Evolutionary conservation across 305 asterid species (phyloP).

Genomic region (Stenogyne calaminthoides): DNA sequence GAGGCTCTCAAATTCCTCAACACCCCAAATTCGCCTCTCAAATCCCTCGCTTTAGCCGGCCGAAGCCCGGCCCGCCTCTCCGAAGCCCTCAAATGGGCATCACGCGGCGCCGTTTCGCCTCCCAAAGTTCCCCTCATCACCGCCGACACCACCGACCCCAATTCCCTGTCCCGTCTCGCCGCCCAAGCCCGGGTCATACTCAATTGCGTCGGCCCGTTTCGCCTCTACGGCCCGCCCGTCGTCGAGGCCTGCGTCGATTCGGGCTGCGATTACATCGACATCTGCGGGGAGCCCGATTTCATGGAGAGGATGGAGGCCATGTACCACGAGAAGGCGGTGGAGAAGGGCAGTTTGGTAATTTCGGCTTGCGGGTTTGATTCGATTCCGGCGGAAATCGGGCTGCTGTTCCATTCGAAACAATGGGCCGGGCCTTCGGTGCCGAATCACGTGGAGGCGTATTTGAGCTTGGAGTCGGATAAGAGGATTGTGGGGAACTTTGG

Average conservation of each 20-base stretch:
- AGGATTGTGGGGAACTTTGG: slow-evolving; percentile 65
- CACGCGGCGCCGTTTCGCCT: slow-evolving; percentile 37
- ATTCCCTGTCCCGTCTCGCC: slow-evolving; percentile 62
- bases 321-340: slow-evolving; percentile 67
- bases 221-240: slow-evolving; percentile 78
- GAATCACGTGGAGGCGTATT: slow-evolving; percentile 72
- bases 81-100: slow-evolving; percentile 76
- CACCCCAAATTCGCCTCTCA: slow-evolving; percentile 72
- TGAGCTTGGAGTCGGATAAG: slow-evolving; percentile 81
- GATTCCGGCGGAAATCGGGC: slow-evolving; percentile 86
- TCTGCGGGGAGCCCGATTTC: slow-evolving; percentile 93
- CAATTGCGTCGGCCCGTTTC: slow-evolving; percentile 89
- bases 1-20: slow-evolving; percentile 87
- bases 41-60: slow-evolving; percentile 77
- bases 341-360: slow-evolving; percentile 63
- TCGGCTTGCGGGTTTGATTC: slow-evolving; percentile 94
- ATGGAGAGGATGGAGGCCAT: slow-evolving; percentile 81
- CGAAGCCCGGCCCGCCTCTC: slow-evolving; percentile 61
- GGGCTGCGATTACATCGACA: slow-evolving; percentile 89
- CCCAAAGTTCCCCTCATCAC: slow-evolving; percentile 68
- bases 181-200: slow-evolving; percentile 61
- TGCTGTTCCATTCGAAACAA: slow-evolving; percentile 63
- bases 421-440: slow-evolving; percentile 64
- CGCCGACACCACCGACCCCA: slow-evolving; percentile 71
- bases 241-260: slow-evolving; percentile 74